These are phyloP conservation scores for Aspergillus sp. DNA, from an alignment of 2,329 filamentous ascomycete species.

Conservation along the genomic window DNA sequence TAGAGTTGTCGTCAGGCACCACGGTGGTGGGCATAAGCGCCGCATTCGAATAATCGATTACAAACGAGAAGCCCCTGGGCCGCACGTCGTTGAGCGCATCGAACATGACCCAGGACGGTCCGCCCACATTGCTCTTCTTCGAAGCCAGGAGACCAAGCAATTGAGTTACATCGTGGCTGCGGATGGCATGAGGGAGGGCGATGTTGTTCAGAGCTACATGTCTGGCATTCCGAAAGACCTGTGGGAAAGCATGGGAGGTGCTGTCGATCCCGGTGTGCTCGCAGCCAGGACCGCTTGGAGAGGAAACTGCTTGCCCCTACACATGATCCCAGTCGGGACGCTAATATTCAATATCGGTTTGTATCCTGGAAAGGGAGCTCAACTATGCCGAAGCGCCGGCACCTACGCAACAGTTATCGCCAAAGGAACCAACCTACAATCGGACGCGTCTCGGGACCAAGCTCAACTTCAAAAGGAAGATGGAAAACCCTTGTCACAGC, in stretches of 20 bases:
- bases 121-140: slow-evolving; percentile 88
- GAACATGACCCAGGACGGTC: slow-evolving; percentile 94
- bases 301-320: slow-evolving; percentile 91
- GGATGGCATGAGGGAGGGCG: slow-evolving; percentile 89
- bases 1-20: slow-evolving; percentile 84
- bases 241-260: slow-evolving; percentile 87
- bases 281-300: slow-evolving; percentile 92
- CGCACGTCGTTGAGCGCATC: slow-evolving; percentile 88
- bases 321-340: slow-evolving; percentile 95
- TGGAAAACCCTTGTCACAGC: slow-evolving; percentile 41
- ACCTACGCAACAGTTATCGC: slow-evolving; percentile 87
- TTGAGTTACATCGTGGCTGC: slow-evolving; percentile 95
- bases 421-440: slow-evolving; percentile 74
- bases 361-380: slow-evolving; percentile 71
- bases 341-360: slow-evolving; percentile 88
- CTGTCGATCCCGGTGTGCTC: slow-evolving; percentile 91
- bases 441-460: slow-evolving; percentile 53
- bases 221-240: slow-evolving; percentile 85
- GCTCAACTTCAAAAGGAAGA: slow-evolving; percentile 34
- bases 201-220: slow-evolving; percentile 89
- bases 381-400: slow-evolving; percentile 93
- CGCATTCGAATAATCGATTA: slow-evolving; percentile 94
- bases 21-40: slow-evolving; percentile 88
- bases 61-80: slow-evolving; percentile 74
- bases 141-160: slow-evolving; percentile 70